Percentiles rank a stretch among this genome's conserved stretches.
Evolutionary conservation across 169 alveolate species (phyloP).

Genomic region (Cryptosporidium bovis): DNA sequence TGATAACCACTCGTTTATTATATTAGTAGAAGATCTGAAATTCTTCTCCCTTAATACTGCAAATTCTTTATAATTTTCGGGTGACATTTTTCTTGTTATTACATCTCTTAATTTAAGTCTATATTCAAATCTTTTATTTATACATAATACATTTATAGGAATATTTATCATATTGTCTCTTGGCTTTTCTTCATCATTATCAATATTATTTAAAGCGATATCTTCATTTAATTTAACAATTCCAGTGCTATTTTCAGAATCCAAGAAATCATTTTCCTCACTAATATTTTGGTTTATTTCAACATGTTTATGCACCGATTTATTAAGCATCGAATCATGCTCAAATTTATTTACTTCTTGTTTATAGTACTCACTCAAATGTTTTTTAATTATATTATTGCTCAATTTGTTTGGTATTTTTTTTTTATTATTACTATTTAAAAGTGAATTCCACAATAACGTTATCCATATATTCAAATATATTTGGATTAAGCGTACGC

Average conservation of each 20-base stretch:
- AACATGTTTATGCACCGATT: constrained; percentile 48
- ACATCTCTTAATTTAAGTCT: constrained; percentile 54
- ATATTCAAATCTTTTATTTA: constrained; percentile 61
- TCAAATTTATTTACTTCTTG: constrained; percentile 67
- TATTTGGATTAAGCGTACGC: constrained; percentile 39
- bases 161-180: background rate
- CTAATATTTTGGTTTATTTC: constrained; percentile 11
- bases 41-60: constrained; percentile 67
- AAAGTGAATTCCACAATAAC: constrained; percentile 33
- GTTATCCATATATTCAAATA: constrained; percentile 67
- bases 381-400: constrained; percentile 34
- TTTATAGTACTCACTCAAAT: constrained; percentile 19
- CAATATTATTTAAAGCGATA: constrained; percentile 1
- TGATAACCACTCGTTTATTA: constrained; percentile 56
- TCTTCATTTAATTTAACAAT: constrained; percentile 6
- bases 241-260: constrained; percentile 10
- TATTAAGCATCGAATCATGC: constrained; percentile 28
- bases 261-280: constrained; percentile 19
- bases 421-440: constrained; percentile 4
- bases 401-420: constrained; percentile 30
- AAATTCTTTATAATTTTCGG: constrained; percentile 61
- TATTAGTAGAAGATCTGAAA: constrained; percentile 49
- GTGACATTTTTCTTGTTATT: constrained; percentile 60
- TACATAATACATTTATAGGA: constrained; percentile 6
- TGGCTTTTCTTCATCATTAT: background rate